Conservation (phyloP, 2,329 filamentous ascomycete genomes). For the Xenoacremonium recifei region DNA sequence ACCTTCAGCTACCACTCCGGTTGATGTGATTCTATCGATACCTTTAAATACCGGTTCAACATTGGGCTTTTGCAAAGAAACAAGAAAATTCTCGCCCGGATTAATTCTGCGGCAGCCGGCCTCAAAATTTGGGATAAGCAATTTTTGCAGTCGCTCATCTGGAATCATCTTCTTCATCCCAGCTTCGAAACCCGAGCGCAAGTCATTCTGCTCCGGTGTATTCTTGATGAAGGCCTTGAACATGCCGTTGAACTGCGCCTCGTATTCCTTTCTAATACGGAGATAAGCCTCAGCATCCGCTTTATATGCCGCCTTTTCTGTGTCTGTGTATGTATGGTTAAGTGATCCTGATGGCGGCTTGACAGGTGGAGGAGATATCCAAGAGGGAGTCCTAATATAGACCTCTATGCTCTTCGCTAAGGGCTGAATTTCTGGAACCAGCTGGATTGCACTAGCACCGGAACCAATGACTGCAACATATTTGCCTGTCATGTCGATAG, state of each 20-base stretch:
- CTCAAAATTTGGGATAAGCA: conserved; percentile 20
- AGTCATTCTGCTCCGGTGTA: conserved; percentile 14
- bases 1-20: conserved; percentile 22
- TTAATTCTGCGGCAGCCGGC: conserved; percentile 23
- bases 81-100: conserved; percentile 41
- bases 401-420: conserved; percentile 38
- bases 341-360: conserved; percentile 3
- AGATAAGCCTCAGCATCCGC: conserved; percentile 8
- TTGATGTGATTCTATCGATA: conserved; percentile 25
- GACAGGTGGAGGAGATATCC: conserved; percentile 37
- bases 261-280: conserved; percentile 32
- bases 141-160: conserved; percentile 11
- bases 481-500: conserved; percentile 32
- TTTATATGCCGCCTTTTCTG: conserved; percentile 10
- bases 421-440: conserved; percentile 41
- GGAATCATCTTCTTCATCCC: conserved; percentile 15
- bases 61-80: conserved; percentile 38
- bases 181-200: conserved; percentile 10
- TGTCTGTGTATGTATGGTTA: conserved; percentile 11
- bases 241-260: conserved; percentile 37
- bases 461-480: conserved; percentile 37
- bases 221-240: conserved; percentile 39
- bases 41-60: conserved; percentile 34
- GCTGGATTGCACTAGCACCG: conserved; percentile 35
- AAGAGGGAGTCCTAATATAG: conserved; percentile 46